Evolutionary conservation across 345 rosid species (phyloP), one percentile per base, ranked within the genome.

Genomic region (Microthlaspi erraticum): DNA sequence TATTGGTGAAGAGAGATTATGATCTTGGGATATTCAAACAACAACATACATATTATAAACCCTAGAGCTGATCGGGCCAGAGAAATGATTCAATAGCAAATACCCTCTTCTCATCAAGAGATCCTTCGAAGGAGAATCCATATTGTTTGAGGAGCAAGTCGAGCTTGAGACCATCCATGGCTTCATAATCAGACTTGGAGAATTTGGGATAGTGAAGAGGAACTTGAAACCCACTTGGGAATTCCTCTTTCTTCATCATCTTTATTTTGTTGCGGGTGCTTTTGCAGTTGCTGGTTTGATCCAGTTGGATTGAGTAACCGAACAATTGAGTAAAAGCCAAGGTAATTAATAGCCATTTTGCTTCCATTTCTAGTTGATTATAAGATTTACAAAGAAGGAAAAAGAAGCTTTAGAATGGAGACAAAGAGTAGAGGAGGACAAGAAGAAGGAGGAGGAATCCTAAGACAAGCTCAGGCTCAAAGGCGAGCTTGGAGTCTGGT

Each of bases 131-230:
- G 38, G 56, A 37, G 42, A 84, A 74, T 50, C 91, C 88, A 75
- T 83, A 84, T 45, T 86, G 78, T 34, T 61, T 74, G 59, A 83
- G 81, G 44, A 83, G 84, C 83, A 79, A 42, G 70, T 86, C 88
- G 32, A 84, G 74, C 66, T 54, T 78, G 80, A 81, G 66, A 7
- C 76, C 83, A 68, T 83, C 83, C 91, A 82, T 86, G 76, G 49
- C 77, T 82, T 83, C 84, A 51, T 86, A 84, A 2, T 82, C 88
- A 39, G 72, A 56, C 65, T 81, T 84, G 0, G 73, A 60, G 77
- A 70, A 84, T 50, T 72, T 84, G 8, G 88, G 88, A 59, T 81
- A 84, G 61, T 81, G 91, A 55, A 84, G 84, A 19, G 91, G 91
- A 76, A 84, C 67, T 72, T 78, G 85, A 69, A 86, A 84, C 7